Conservation (phyloP, 2,329 filamentous ascomycete genomes). For the Aspergillus persii region DNA sequence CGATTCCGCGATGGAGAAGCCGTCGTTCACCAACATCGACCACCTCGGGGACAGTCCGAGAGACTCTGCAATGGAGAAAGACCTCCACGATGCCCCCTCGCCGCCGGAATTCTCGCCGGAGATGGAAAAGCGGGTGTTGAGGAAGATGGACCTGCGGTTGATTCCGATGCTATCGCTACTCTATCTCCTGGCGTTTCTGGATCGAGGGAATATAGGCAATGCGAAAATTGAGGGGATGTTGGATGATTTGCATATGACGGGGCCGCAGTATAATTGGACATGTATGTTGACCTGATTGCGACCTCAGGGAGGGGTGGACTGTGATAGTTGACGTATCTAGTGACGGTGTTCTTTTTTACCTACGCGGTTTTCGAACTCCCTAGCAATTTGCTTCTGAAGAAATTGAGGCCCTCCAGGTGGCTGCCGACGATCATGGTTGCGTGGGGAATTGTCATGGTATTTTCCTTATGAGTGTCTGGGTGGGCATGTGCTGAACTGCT, state of each 20-base stretch:
- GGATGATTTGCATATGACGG: constrained; percentile 29
- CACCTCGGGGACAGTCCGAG: not conserved
- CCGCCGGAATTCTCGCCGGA: not conserved
- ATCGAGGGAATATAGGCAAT: constrained; percentile 37
- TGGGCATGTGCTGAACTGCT: not conserved
- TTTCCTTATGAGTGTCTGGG: not conserved
- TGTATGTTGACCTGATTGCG: constrained; percentile 14
- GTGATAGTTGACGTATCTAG: constrained; percentile 5
- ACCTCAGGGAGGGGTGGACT: not conserved
- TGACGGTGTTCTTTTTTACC: constrained; percentile 31
- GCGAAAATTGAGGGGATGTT: constrained; percentile 33
- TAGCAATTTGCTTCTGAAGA: constrained; percentile 25
- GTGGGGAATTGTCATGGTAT: constrained; percentile 49
- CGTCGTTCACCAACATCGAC: not conserved
- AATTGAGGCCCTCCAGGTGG: constrained; percentile 28
- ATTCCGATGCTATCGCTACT: constrained; percentile 28
- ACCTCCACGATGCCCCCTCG: not conserved
- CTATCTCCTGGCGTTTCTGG: constrained; percentile 33
- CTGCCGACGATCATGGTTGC: constrained; percentile 32
- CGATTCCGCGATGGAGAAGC: not conserved
- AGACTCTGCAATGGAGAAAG: not conserved
- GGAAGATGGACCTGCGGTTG: constrained; percentile 28
- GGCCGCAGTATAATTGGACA: constrained; percentile 31
- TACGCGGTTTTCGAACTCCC: constrained; percentile 23
- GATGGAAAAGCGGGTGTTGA: constrained; percentile 20